Evolutionary conservation across 805 yeast species (phyloP).

Genomic region (Kodamaea jinghongensis): DNA sequence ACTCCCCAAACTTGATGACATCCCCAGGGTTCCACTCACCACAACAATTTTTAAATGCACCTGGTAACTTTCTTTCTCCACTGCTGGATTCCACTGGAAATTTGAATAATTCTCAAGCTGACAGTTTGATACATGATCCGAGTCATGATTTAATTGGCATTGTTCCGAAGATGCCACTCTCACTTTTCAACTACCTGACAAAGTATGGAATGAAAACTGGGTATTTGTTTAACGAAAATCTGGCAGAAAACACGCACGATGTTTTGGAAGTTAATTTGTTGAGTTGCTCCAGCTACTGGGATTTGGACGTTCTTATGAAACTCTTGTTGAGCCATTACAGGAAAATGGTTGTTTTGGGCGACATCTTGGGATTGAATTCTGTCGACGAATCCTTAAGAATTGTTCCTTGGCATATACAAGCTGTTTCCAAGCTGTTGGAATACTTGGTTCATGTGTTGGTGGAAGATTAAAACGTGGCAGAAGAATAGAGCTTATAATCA

Average conservation of each 20-base stretch:
- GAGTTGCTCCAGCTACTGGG: constrained; percentile 71
- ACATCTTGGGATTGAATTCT: constrained; percentile 31
- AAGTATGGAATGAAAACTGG: constrained; percentile 72
- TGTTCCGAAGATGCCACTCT: constrained; percentile 57
- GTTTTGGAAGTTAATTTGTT: constrained; percentile 64
- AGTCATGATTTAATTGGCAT: constrained; percentile 54
- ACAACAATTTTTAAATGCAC: constrained; percentile 33
- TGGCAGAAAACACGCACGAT: constrained; percentile 16
- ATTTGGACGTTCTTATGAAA: constrained; percentile 52
- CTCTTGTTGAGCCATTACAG: constrained; percentile 59
- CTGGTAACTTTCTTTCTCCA: constrained; percentile 34
- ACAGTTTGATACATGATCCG: constrained; percentile 28
- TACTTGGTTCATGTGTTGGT: constrained; percentile 59
- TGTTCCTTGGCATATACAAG: constrained; percentile 71
- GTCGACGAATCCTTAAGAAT: constrained; percentile 29
- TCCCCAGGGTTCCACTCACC: constrained; percentile 40
- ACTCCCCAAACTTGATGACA: constrained; percentile 14
- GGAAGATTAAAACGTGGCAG: constrained; percentile 20
- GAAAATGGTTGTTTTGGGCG: constrained; percentile 47
- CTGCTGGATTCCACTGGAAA: constrained; percentile 8
- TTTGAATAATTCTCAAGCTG: constrained; percentile 1
- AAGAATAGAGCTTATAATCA: too few relatives aligned
- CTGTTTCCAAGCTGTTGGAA: constrained; percentile 61
- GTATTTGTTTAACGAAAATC: constrained; percentile 48
- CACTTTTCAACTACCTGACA: constrained; percentile 68